phyloP scores from a whole-genome alignment of 495 filamentous ascomycete species.

The Sporormia fimetaria region DNA sequence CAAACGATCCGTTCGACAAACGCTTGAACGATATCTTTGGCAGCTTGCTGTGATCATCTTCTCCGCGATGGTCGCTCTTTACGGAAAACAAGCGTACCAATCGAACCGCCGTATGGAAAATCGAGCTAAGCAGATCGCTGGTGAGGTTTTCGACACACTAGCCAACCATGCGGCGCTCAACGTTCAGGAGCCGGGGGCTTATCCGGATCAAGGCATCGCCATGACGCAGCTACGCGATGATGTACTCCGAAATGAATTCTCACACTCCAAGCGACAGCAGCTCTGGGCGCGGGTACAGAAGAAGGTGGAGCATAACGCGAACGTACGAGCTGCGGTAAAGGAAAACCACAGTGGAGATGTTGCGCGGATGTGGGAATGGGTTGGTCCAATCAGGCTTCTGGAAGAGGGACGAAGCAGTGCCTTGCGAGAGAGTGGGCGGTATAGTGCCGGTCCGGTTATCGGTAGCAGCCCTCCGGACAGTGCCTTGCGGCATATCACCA shows the following conservation, averaged over 20 bases:
- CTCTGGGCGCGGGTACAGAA: slow-evolving; percentile 71
- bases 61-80: slow-evolving; percentile 39
- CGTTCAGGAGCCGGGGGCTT: slow-evolving; percentile 45
- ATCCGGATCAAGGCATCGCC: slow-evolving; percentile 63
- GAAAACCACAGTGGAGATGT: slow-evolving; percentile 79
- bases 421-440: slow-evolving; percentile 41
- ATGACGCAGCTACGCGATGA: slow-evolving; percentile 86
- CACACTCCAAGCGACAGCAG: slow-evolving; percentile 55
- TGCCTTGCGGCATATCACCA: slow-evolving; percentile 10
- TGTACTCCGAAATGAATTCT: slow-evolving; percentile 72
- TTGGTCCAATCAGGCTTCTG: slow-evolving; percentile 46
- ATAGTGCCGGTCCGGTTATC: slow-evolving; percentile 28
- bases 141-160: slow-evolving; percentile 69
- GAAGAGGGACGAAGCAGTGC: slow-evolving; percentile 30
- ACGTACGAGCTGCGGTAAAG: slow-evolving; percentile 73
- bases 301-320: slow-evolving; percentile 86
- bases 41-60: slow-evolving; percentile 64
- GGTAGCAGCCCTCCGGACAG: slow-evolving; percentile 15
- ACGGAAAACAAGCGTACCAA: slow-evolving; percentile 45
- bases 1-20: slow-evolving; percentile 79
- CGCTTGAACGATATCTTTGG: slow-evolving; percentile 92
- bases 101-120: slow-evolving; percentile 51
- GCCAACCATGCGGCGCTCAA: slow-evolving; percentile 69
- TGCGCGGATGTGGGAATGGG: slow-evolving; percentile 90
- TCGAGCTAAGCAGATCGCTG: slow-evolving; percentile 67